Conservation (phyloP, 768 basidiomycete genomes). For the Solioccasus polychromus region DNA sequence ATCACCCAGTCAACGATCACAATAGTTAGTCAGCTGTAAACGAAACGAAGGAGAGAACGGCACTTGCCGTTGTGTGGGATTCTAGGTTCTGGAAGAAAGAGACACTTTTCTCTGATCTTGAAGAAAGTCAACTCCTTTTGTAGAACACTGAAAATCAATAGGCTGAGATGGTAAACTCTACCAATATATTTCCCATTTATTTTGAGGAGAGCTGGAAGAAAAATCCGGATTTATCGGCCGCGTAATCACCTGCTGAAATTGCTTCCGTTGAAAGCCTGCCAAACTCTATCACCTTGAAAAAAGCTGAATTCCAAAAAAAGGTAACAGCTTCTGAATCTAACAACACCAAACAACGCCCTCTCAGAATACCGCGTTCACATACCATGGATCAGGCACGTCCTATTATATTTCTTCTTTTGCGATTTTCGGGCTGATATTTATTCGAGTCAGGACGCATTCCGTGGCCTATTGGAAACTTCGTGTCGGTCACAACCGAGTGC, state of each 20-base stretch:
- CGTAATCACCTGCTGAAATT: no score
- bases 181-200: no score
- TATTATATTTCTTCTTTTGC: background rate
- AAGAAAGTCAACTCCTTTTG: no score
- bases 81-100: no score
- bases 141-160: no score
- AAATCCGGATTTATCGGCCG: no score
- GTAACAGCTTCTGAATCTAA: conserved; percentile 27
- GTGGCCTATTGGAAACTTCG: conserved; percentile 44
- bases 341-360: conserved; percentile 25
- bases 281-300: no score
- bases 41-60: background rate
- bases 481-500: conserved; percentile 18
- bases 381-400: conserved; percentile 30
- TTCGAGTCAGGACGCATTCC: conserved; percentile 54
- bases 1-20: conserved; percentile 42
- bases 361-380: background rate
- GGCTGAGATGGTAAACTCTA: no score
- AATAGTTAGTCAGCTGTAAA: conserved; percentile 1
- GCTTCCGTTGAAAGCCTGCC: background rate
- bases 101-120: no score
- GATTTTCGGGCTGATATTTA: background rate
- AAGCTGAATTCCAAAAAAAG: conserved; percentile 12
- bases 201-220: no score
- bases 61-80: no score